These are phyloP conservation scores for Wickerhamiella parazyma DNA, from an alignment of 805 yeast genomes.

Conservation along the genomic window DNA sequence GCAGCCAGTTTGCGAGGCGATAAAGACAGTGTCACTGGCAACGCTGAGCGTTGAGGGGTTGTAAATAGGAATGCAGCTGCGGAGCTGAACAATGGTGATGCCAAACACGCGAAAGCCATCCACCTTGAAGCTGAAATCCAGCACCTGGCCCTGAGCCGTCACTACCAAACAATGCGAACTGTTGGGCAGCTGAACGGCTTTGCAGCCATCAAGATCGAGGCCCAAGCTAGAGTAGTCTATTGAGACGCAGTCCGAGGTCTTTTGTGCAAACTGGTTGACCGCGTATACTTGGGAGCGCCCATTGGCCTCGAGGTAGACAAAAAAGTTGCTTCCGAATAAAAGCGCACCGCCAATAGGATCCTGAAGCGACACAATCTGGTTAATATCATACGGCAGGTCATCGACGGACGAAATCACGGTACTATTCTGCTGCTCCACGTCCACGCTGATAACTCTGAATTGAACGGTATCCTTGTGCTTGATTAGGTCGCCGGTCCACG, in stretches of 20 bases:
- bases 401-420: conserved; percentile 55
- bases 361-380: conserved; percentile 43
- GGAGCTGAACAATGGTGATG: conserved; percentile 33
- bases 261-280: conserved; percentile 40
- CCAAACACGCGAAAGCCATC: conserved; percentile 33
- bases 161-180: conserved; percentile 30
- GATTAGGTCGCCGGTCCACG: conserved; percentile 71
- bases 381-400: conserved; percentile 62
- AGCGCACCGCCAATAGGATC: conserved; percentile 58
- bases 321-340: conserved; percentile 58
- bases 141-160: conserved; percentile 33
- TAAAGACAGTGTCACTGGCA: not conserved
- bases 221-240: conserved; percentile 38
- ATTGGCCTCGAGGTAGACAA: conserved; percentile 66
- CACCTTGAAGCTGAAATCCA: conserved; percentile 25
- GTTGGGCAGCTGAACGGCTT: conserved; percentile 25
- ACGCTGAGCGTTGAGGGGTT: conserved; percentile 5
- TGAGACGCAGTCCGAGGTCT: conserved; percentile 22
- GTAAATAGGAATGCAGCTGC: not conserved
- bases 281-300: conserved; percentile 54
- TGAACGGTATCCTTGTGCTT: conserved; percentile 47
- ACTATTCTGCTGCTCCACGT: conserved; percentile 40
- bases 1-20: conserved; percentile 1
- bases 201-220: conserved; percentile 42
- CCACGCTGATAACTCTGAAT: conserved; percentile 54